phyloP scores from a whole-genome alignment of 2,329 filamentous ascomycete genomes.

The Trichocomaceae sp. region DNA sequence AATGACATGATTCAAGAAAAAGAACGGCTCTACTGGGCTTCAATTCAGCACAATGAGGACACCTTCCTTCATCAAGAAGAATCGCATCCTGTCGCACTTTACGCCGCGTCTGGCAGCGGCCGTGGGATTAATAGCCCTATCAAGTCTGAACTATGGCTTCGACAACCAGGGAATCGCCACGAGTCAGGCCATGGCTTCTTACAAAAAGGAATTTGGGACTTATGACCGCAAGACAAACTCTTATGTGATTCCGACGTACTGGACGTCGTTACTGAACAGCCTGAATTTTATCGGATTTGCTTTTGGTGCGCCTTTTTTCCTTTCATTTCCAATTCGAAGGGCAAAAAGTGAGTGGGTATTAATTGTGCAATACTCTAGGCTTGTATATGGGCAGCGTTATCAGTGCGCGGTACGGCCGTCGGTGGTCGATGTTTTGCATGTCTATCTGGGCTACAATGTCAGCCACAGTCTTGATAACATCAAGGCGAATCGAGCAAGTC shows the following conservation, averaged over 20 bases:
- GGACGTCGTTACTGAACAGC: constrained; percentile 33
- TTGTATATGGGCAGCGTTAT: constrained; percentile 10
- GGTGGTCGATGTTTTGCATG: constrained; percentile 14
- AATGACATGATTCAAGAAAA: not conserved
- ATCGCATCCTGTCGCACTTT: constrained; percentile 11
- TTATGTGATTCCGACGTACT: constrained; percentile 27
- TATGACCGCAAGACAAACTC: constrained; percentile 18
- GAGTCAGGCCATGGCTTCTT: constrained; percentile 35
- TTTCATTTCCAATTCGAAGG: not conserved
- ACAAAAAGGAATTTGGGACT: constrained; percentile 29
- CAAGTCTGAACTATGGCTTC: constrained; percentile 37
- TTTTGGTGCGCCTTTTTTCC: constrained; percentile 17
- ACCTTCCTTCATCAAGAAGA: constrained; percentile 1
- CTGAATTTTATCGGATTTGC: constrained; percentile 33
- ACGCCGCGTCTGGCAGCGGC: constrained; percentile 10
- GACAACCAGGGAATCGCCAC: constrained; percentile 35
- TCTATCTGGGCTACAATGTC: constrained; percentile 12
- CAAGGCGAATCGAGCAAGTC: constrained; percentile 9
- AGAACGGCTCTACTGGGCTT: not conserved
- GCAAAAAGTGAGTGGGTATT: not conserved
- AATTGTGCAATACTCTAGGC: not conserved
- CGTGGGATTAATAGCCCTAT: constrained; percentile 30
- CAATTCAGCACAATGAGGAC: not conserved
- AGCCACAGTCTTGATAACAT: constrained; percentile 9
- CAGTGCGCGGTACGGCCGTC: constrained; percentile 11